A percentile compares a stretch with the other conserved stretches of the same genome.
phyloP scores from a whole-genome alignment of 208 protist genomes.

The Histomonas meleagridis region DNA sequence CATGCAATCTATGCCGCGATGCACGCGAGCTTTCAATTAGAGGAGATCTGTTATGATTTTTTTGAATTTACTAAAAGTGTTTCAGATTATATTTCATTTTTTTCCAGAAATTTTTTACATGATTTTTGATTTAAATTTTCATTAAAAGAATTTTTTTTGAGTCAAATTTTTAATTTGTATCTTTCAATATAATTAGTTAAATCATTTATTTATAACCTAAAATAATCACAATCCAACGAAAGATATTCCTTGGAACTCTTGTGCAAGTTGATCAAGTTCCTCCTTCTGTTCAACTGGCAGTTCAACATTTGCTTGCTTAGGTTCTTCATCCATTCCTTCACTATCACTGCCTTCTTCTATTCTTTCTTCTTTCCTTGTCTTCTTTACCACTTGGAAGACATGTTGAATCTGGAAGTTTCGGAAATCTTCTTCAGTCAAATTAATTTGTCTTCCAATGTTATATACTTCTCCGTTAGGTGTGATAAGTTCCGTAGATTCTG shows the following conservation, averaged over 20 bases:
- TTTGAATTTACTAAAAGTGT: too few species aligned
- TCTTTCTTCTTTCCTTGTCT: neutral
- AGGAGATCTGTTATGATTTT: too few species aligned
- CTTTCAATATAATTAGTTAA: too few species aligned
- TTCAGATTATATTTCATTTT: too few species aligned
- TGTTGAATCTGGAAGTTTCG: constrained; percentile 17
- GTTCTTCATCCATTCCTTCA: neutral
- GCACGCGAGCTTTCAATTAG: too few species aligned
- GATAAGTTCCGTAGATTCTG: neutral
- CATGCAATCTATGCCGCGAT: neutral
- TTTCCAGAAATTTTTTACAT: too few species aligned
- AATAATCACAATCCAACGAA: neutral
- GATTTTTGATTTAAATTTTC: too few species aligned
- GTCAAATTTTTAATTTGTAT: too few species aligned
- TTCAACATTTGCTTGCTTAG: neutral
- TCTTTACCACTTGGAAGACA: neutral
- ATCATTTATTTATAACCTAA: neutral
- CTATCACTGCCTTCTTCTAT: neutral
- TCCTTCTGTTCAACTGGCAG: neutral
- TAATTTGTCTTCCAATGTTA: neutral
- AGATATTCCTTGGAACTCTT: neutral
- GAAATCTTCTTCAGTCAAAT: constrained; percentile 27
- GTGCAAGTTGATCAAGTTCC: neutral
- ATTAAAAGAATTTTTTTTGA: too few species aligned
- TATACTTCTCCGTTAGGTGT: neutral